Evolutionary conservation across 495 filamentous ascomycete genomes (phyloP), one percentile per base, ranked within the genome.

Genomic region (Bombardia bombarda): DNA sequence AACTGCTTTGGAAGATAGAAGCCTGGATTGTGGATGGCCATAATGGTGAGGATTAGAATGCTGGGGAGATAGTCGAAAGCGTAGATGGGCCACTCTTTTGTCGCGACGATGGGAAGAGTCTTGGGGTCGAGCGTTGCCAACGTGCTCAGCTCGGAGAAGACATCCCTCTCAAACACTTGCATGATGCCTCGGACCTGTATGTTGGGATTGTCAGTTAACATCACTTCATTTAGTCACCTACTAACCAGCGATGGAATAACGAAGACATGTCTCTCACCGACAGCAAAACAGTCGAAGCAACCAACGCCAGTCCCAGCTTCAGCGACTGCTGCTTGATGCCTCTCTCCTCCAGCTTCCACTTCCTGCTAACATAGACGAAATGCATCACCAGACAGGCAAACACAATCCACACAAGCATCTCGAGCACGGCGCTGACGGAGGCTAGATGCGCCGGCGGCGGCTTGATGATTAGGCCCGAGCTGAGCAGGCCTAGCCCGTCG

Each of bases 21-120:
- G 14, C 46, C 46, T 14, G 46, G 46, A 31, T 44, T 22, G 20
- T 33, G 44, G 7, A 49, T 10, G 19, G 34, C 46, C 37, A 40
- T 25, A 16, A 43, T 19, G 14, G 24, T 7, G 21, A 49, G 19
- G 10, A 49, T 40, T 7, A 39, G 6, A 5, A 21, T 31, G 20
- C 30, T 16, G 2, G 40, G 46, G 9, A 49, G 30, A 14, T 26
- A 33, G 35, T 49, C 35, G 16, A 49, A 44, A 12, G 36, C 35
- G 24, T 49, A 49, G 16, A 33, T 32, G 10, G 46, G 46, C 46
- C 46, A 48, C 26, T 48, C 46, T 10, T 39, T 30, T 1, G 36
- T 46, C 8, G 39, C 30, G 33, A 48, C 14, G 10, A 42, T 21
- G 23, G 40, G n/a, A 19, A 21, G 19, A 3, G 33, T n/a, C 4